phyloP scores from a whole-genome alignment of 2,329 filamentous ascomycete species.

The Alternaria metachromatica region DNA sequence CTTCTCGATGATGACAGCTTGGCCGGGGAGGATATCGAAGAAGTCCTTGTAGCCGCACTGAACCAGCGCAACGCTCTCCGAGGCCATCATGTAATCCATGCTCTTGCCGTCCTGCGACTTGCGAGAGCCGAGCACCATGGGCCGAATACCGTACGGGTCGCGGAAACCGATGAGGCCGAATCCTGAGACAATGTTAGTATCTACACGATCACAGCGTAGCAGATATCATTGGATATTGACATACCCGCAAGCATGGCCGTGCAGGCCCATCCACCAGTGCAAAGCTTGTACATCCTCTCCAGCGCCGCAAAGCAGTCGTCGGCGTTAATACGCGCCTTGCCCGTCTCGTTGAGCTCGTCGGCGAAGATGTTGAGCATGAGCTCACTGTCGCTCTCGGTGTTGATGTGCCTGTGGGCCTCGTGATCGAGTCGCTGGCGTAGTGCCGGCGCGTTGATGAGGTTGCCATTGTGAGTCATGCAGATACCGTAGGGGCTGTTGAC shows the following conservation, averaged over 20 bases:
- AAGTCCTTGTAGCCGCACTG: constrained; percentile 83
- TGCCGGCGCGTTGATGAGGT: constrained; percentile 79
- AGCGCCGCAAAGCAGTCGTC: constrained; percentile 79
- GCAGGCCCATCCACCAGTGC: constrained; percentile 79
- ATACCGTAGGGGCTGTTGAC: constrained; percentile 87
- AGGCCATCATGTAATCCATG: constrained; percentile 89
- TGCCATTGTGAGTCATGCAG: constrained; percentile 84
- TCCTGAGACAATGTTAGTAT: constrained; percentile 50
- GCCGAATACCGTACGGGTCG: constrained; percentile 82
- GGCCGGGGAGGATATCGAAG: constrained; percentile 78
- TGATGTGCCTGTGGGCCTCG: constrained; percentile 84
- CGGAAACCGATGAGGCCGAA: constrained; percentile 82
- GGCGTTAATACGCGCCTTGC: constrained; percentile 79
- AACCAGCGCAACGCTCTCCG: constrained; percentile 81
- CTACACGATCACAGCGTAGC: background rate
- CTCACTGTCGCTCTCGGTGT: constrained; percentile 88
- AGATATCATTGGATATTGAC: constrained; percentile 3
- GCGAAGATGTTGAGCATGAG: constrained; percentile 89
- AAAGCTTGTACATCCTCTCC: constrained; percentile 73
- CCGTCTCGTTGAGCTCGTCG: constrained; percentile 78
- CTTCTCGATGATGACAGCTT: constrained; percentile 86
- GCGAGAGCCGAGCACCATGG: constrained; percentile 78
- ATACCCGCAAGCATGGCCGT: constrained; percentile 79
- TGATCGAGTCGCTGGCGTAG: constrained; percentile 75
- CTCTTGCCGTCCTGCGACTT: constrained; percentile 69